Evolutionary conservation across 176 grass and related monocot genomes (phyloP).

Genomic region (Avena eriantha): DNA sequence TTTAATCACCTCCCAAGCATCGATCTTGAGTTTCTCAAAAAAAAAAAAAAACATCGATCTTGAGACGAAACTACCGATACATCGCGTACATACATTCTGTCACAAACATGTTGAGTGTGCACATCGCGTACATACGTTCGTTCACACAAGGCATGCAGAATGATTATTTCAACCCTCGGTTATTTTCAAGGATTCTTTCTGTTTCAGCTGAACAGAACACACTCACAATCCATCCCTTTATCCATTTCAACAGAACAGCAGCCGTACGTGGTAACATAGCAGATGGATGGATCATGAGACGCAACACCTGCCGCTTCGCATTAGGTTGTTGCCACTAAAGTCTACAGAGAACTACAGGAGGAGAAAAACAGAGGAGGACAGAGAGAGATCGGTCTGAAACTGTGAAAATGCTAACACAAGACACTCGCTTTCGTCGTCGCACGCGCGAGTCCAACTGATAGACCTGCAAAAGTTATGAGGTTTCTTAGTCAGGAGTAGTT

Average conservation of each 20-base stretch:
- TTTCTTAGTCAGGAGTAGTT: background rate
- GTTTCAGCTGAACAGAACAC: slow-evolving; percentile 8
- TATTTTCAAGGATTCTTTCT: slow-evolving; percentile 21
- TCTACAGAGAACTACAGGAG: slow-evolving; percentile 1
- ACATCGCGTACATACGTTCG: too few relatives aligned
- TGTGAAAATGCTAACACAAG: background rate
- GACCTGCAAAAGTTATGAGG: slow-evolving; percentile 41
- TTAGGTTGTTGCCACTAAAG: slow-evolving; percentile 43
- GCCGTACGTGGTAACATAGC: background rate
- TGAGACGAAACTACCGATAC: too few relatives aligned
- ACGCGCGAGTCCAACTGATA: background rate
- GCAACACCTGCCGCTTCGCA: slow-evolving; percentile 67
- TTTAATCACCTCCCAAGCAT: too few relatives aligned
- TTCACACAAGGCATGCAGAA: background rate
- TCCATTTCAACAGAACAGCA: slow-evolving; percentile 20
- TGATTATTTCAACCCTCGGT: background rate
- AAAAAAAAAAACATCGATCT: too few relatives aligned
- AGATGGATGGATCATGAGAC: background rate
- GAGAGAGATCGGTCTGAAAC: background rate
- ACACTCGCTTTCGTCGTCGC: slow-evolving; percentile 20
- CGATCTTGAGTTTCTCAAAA: too few relatives aligned
- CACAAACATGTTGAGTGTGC: too few relatives aligned
- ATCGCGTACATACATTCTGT: too few relatives aligned
- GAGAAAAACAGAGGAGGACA: slow-evolving; percentile 10
- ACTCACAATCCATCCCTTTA: slow-evolving; percentile 27